A percentile compares a stretch with the other conserved stretches of the same genome.
These are phyloP conservation scores for Fragilaria radians DNA, from an alignment of 108 stramenopile genomes.

Conservation along the genomic window DNA sequence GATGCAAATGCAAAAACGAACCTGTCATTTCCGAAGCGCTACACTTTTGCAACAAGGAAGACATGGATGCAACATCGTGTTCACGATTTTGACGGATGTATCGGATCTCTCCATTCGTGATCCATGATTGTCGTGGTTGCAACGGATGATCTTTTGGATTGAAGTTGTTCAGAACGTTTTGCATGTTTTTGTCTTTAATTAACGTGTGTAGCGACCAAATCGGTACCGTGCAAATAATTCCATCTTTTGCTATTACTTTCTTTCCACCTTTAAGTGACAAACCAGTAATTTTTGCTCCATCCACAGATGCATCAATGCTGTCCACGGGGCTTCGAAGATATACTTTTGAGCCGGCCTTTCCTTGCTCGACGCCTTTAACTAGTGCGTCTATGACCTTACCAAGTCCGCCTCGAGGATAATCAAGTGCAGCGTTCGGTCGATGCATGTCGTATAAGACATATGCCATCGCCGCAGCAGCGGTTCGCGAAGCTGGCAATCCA, in stretches of 20 bases:
- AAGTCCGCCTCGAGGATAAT: conserved; percentile 85
- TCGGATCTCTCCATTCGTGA: conserved; percentile 16
- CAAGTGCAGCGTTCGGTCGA: conserved; percentile 70
- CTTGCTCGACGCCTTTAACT: conserved; percentile 80
- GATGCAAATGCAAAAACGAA: conserved; percentile 87
- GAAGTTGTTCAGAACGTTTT: conserved; percentile 26
- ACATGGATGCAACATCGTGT: background rate
- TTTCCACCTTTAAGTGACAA: conserved; percentile 50
- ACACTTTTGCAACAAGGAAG: conserved; percentile 38
- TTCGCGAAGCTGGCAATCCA: conserved; percentile 81
- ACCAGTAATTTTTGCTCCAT: conserved; percentile 42
- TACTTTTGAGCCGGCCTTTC: conserved; percentile 38
- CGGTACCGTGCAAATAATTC: conserved; percentile 82
- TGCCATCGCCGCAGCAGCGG: conserved; percentile 88
- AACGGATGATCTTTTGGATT: conserved; percentile 13
- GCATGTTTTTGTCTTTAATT: conserved; percentile 43
- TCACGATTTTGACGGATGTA: conserved; percentile 10
- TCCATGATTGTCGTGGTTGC: conserved; percentile 28
- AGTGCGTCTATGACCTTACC: conserved; percentile 81
- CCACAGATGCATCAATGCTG: conserved; percentile 48
- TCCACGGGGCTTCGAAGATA: conserved; percentile 57
- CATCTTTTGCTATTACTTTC: conserved; percentile 49
- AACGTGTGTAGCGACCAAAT: conserved; percentile 64
- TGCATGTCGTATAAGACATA: conserved; percentile 90
- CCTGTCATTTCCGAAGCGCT: conserved; percentile 75